Base-by-base conservation (phyloP, 2,329 filamentous ascomycete genomes). In the Penicillium verrucosum region DNA sequence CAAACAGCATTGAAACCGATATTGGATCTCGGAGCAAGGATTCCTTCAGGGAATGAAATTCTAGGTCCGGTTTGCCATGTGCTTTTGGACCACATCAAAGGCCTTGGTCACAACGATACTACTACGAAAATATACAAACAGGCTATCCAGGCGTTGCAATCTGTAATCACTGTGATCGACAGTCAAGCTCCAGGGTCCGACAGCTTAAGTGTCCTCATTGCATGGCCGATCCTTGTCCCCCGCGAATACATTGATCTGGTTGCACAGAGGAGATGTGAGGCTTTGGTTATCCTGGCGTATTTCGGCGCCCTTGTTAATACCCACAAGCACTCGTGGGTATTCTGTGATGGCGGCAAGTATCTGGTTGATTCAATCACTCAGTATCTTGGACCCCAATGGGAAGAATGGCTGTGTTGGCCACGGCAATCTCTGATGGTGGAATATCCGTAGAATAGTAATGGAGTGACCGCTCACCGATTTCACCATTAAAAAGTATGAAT, bases 261-360 rank as follows among this genome's bases (percentile, higher is more conserved):
- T 1, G 51, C 64, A 16, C 60, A 69, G 45, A 62, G 70, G n/a
- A 64, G 63, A 9, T 70, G 72, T 0, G 73, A 77, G 54, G 73
- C 75, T 5, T 60, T 78, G 4, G 66, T 73, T 7, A 69, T 78
- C 9, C 60, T 77, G 6, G 73, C 74, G 6, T 68, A 76, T 54
- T 77, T 72, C 54, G 73, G 71, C 2, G 66, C 75, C 1, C 25
- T 75, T 0, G 50, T 77, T 18, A 71, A 78, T 59, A 57, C 60
- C 1, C 66, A 64, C n/a, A 65, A 65, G 7, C 57, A 70, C 9
- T 65, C 64, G 32, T 78, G 76, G 75, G 45, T 66, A 5, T 69
- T 76, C 47, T 65, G 64, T 5, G 65, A 73, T 52, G 62, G 68
- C 7, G 71, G 71, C 0, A n/a, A 41, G 16, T 70, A 62, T 40